These are phyloP conservation scores for Aplosporella prunicola DNA, from an alignment of 2,329 filamentous ascomycete genomes.

Conservation along the genomic window DNA sequence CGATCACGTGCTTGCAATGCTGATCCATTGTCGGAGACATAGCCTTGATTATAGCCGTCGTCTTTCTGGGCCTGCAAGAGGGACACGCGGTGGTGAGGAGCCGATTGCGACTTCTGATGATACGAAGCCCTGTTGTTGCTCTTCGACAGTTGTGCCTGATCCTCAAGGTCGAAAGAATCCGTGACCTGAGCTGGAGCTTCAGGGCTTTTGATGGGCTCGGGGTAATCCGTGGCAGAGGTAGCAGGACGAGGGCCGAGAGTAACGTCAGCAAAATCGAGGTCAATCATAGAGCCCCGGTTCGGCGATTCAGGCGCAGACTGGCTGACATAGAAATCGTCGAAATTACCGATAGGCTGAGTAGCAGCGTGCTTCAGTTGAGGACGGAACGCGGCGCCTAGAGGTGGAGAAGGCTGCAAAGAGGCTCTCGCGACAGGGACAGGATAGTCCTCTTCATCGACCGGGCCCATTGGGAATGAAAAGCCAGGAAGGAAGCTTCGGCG, in stretches of 20 bases:
- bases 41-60: conserved; percentile 20
- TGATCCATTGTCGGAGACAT: conserved; percentile 21
- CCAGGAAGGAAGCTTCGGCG: conserved; percentile 4
- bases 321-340: conserved; percentile 29
- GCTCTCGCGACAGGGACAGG: conserved; percentile 13
- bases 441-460: background rate
- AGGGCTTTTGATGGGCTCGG: conserved; percentile 24
- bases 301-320: conserved; percentile 26
- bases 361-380: conserved; percentile 32
- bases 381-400: conserved; percentile 26
- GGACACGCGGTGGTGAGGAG: conserved; percentile 19
- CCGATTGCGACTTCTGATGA: conserved; percentile 32
- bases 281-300: conserved; percentile 37
- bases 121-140: conserved; percentile 30
- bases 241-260: conserved; percentile 33
- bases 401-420: conserved; percentile 20
- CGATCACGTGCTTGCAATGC: conserved; percentile 4
- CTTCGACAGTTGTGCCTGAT: conserved; percentile 30
- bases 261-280: conserved; percentile 30
- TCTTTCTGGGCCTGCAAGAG: conserved; percentile 28
- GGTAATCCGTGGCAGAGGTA: conserved; percentile 24
- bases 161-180: conserved; percentile 43
- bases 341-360: conserved; percentile 31
- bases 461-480: conserved; percentile 6
- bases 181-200: too few species aligned